phyloP scores from a whole-genome alignment of 2,329 filamentous ascomycete genomes.

The Pestalotiopsis sp. region DNA sequence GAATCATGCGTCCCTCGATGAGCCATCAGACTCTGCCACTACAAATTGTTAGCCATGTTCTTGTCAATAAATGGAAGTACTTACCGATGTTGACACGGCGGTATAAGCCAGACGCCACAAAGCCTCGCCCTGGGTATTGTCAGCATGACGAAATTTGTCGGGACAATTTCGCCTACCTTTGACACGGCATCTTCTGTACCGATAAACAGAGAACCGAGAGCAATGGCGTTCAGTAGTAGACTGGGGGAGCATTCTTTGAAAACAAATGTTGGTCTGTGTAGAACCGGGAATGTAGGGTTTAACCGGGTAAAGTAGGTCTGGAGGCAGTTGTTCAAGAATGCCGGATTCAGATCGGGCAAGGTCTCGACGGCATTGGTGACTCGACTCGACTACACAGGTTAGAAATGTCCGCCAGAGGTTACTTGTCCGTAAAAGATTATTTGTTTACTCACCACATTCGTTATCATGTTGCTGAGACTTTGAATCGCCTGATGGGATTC shows the following conservation, averaged over 20 bases:
- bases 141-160: background rate
- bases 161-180: background rate
- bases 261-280: conserved; percentile 7
- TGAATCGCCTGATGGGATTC: conserved; percentile 5
- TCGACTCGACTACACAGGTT: background rate
- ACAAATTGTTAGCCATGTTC: background rate
- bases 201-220: conserved; percentile 10
- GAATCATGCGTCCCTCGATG: conserved; percentile 4
- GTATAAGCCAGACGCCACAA: conserved; percentile 9
- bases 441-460: conserved; percentile 1
- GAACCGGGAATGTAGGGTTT: conserved; percentile 4
- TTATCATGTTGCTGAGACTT: conserved; percentile 10
- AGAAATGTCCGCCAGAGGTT: background rate
- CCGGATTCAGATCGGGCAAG: conserved; percentile 4
- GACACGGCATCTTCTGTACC: conserved; percentile 10
- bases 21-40: conserved; percentile 7
- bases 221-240: conserved; percentile 9
- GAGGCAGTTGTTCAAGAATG: conserved; percentile 8
- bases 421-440: background rate
- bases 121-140: conserved; percentile 1
- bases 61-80: background rate
- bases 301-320: conserved; percentile 9
- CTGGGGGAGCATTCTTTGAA: conserved; percentile 9
- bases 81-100: conserved; percentile 7
- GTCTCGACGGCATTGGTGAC: conserved; percentile 8